Evolutionary conservation across 2,329 filamentous ascomycete species (phyloP).

Genomic region (Alternaria arborescens): DNA sequence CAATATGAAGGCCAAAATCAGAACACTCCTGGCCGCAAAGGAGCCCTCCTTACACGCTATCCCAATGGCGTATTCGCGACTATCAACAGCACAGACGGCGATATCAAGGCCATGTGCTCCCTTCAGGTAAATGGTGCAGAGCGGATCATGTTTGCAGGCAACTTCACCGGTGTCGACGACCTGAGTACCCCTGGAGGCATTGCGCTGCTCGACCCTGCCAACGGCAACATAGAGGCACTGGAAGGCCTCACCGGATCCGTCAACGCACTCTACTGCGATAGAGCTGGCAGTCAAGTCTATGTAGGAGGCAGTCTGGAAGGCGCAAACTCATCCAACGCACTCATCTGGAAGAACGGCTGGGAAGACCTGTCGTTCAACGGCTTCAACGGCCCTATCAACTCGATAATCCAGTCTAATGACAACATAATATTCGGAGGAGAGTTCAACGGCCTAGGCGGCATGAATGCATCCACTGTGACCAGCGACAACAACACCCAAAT

Average conservation of each 20-base stretch:
- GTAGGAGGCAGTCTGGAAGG: constrained; percentile 87
- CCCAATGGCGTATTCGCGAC: constrained; percentile 85
- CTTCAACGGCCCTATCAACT: constrained; percentile 90
- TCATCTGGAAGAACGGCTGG: constrained; percentile 79
- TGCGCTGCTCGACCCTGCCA: constrained; percentile 80
- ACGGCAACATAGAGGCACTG: constrained; percentile 74
- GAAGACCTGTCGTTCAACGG: constrained; percentile 86
- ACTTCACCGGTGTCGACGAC: constrained; percentile 89
- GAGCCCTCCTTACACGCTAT: constrained; percentile 79
- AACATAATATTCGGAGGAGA: constrained; percentile 91
- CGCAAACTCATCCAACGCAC: constrained; percentile 85
- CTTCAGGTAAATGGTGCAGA: constrained; percentile 73
- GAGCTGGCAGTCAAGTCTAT: constrained; percentile 79
- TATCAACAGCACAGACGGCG: constrained; percentile 79
- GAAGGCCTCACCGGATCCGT: constrained; percentile 85
- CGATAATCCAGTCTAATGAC: constrained; percentile 82
- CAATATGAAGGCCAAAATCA: constrained; percentile 83
- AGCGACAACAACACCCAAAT: constrained; percentile 75
- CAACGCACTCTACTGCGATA: constrained; percentile 82
- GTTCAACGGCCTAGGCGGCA: constrained; percentile 85
- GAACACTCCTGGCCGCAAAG: constrained; percentile 72
- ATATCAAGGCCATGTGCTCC: constrained; percentile 87
- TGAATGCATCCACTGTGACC: constrained; percentile 71
- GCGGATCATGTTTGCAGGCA: constrained; percentile 88
- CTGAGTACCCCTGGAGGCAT: constrained; percentile 77